phyloP scores from a whole-genome alignment of 176 grass and related monocot species.

The Aegilops sharonensis region DNA sequence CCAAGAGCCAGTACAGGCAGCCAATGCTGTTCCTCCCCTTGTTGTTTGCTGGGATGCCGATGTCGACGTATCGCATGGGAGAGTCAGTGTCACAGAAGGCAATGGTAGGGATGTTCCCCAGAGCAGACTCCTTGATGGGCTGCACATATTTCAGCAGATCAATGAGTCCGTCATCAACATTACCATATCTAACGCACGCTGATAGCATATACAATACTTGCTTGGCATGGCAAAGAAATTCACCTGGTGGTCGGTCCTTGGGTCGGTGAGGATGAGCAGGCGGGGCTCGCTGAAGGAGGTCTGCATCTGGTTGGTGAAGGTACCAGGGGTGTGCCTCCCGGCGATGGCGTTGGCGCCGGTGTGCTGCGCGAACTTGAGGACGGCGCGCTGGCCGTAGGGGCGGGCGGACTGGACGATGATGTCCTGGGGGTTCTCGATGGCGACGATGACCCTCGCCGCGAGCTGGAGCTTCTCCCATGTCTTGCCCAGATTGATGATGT shows the following conservation, averaged over 20 bases:
- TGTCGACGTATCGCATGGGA: slow-evolving; percentile 88
- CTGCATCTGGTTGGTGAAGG: slow-evolving; percentile 94
- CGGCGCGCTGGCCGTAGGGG: slow-evolving; percentile 85
- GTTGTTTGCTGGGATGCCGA: slow-evolving; percentile 91
- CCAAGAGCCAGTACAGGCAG: slow-evolving; percentile 89
- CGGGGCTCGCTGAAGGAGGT: slow-evolving; percentile 88
- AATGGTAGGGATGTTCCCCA: slow-evolving; percentile 88
- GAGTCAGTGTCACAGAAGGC: slow-evolving; percentile 95
- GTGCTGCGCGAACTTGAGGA: slow-evolving; percentile 90
- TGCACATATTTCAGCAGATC: slow-evolving; percentile 18
- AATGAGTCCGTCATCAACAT: neutral
- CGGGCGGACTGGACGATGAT: slow-evolving; percentile 93
- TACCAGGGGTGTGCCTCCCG: slow-evolving; percentile 88
- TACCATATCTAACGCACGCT: neutral
- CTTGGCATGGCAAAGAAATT: neutral
- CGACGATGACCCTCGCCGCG: slow-evolving; percentile 81
- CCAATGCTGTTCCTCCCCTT: slow-evolving; percentile 91
- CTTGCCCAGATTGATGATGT: slow-evolving; percentile 85
- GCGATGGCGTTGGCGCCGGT: slow-evolving; percentile 84
- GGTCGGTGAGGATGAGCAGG: slow-evolving; percentile 88
- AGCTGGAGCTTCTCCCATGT: slow-evolving; percentile 93
- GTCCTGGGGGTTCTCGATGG: slow-evolving; percentile 90
- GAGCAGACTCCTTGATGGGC: slow-evolving; percentile 92
- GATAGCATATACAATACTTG: neutral
- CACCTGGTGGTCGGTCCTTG: slow-evolving; percentile 90